Conservation (phyloP, 352 stramenopile genomes). For the Phytophthora capsici region DNA sequence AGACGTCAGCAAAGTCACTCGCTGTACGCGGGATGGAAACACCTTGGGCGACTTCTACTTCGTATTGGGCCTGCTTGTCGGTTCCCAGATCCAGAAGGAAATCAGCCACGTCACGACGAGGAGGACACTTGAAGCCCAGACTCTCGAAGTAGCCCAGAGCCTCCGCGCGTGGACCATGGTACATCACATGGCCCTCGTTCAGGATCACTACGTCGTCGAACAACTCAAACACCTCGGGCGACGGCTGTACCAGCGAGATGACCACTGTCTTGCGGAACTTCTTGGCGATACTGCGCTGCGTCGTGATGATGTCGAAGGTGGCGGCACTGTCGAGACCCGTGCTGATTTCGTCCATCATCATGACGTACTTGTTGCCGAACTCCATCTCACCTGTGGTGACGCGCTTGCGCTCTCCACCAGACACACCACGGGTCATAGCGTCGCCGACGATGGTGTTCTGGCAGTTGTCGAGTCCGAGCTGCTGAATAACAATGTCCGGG, state of each 20-base stretch:
- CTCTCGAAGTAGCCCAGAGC: conserved; percentile 81
- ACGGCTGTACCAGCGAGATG: conserved; percentile 89
- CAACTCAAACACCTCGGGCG: conserved; percentile 91
- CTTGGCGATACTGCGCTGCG: conserved; percentile 54
- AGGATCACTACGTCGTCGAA: conserved; percentile 95
- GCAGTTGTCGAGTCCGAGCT: conserved; percentile 58
- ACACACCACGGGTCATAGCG: conserved; percentile 70
- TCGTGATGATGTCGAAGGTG: conserved; percentile 70
- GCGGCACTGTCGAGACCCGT: conserved; percentile 69
- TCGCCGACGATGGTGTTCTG: conserved; percentile 76
- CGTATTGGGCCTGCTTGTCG: conserved; percentile 38
- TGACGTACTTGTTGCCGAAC: conserved; percentile 83
- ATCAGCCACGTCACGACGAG: conserved; percentile 84
- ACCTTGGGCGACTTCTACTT: conserved; percentile 8
- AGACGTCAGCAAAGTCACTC: conserved; percentile 31
- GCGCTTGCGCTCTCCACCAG: conserved; percentile 76
- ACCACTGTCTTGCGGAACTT: conserved; percentile 59
- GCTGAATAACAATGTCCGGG: conserved; percentile 53
- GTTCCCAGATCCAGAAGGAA: conserved; percentile 84
- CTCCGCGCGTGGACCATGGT: conserved; percentile 70
- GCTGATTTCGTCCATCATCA: conserved; percentile 86
- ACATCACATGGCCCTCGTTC: conserved; percentile 90
- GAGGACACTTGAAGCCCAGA: conserved; percentile 69
- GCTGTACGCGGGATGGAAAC: not conserved
- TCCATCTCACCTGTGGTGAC: conserved; percentile 83